Evolutionary conservation across 2,329 filamentous ascomycete genomes (phyloP).

Genomic region (Zymoseptoria passerinii): DNA sequence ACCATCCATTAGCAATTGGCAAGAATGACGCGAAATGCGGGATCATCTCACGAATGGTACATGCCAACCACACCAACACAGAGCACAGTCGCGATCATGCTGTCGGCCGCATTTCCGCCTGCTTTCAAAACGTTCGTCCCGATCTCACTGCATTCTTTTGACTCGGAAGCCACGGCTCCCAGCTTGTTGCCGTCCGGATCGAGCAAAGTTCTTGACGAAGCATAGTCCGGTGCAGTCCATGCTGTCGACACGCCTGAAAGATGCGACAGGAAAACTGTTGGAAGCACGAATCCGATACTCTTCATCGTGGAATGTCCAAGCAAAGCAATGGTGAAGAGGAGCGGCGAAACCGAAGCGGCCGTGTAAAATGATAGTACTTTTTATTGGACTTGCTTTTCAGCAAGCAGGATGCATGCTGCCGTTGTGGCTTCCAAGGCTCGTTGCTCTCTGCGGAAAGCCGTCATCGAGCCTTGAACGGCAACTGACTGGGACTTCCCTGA

Average conservation of each 20-base stretch:
- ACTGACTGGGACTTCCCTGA: too few species aligned
- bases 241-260: slow-evolving; percentile 8
- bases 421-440: neutral
- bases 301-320: slow-evolving; percentile 9
- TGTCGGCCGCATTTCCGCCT: slow-evolving; percentile 47
- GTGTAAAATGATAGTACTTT: neutral
- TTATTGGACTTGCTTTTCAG: neutral
- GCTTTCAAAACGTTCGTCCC: slow-evolving; percentile 38
- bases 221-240: slow-evolving; percentile 7
- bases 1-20: slow-evolving; percentile 12
- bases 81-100: slow-evolving; percentile 39
- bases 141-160: slow-evolving; percentile 38
- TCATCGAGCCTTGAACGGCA: too few species aligned
- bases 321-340: neutral
- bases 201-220: slow-evolving; percentile 6
- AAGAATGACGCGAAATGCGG: neutral
- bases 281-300: slow-evolving; percentile 7
- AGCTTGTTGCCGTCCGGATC: slow-evolving; percentile 23
- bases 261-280: slow-evolving; percentile 16
- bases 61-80: slow-evolving; percentile 44
- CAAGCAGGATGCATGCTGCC: neutral
- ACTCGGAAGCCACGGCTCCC: slow-evolving; percentile 42
- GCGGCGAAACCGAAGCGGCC: neutral
- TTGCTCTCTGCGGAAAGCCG: neutral
- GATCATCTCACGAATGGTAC: slow-evolving; percentile 28